Evolutionary conservation across 208 protist genomes (phyloP), one percentile per base, ranked within the genome.

Genomic region (Leishmania gerbilli): DNA sequence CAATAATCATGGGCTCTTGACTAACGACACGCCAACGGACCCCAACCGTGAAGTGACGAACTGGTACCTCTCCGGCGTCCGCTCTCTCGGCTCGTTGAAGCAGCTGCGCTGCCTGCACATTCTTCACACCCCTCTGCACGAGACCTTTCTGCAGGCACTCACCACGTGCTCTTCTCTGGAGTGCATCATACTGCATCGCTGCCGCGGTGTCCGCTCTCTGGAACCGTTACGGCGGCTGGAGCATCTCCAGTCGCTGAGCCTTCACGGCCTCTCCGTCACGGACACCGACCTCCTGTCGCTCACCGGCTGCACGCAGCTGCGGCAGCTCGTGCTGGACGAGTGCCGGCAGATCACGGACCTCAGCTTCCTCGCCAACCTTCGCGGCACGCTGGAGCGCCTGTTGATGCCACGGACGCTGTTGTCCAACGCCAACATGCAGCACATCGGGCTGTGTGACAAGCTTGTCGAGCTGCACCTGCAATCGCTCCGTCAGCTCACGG

Each of bases 71-170:
- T 87, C 84, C 31, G 91, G 94, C 40, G 74, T 87, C 6, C 90
- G 86, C 31, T 91, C 87, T 13, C 79, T 95, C 1, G 94, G 92
- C 17, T 74, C 90, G 2, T 72, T 95, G 77, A 74, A 45, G 19
- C 86, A 89, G 55, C 85, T 97, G n/a, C 87, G 89, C 34, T 92
- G 89, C 81, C 76, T 97, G 4, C 90, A 89, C 60, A 79, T 97
- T 47, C 77, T 83, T 21, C 79, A 87, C 79, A 94, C 91, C 0
- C 91, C 91, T 1, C 76, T 97, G 27, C 85, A 82, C 71, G 82
- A 87, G 40, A 81, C 84, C 40, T 92, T 95, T 65, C 77, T 97
- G 37, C 69, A 85, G 37, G 86, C 84, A 34, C 79, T 95, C 51
- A 87, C 79, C 17, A 80, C 89, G 60, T 93, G 87, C 69, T 51